These are phyloP conservation scores for Capronia epimyces DNA, from an alignment of 2,329 filamentous ascomycete genomes.

Conservation along the genomic window DNA sequence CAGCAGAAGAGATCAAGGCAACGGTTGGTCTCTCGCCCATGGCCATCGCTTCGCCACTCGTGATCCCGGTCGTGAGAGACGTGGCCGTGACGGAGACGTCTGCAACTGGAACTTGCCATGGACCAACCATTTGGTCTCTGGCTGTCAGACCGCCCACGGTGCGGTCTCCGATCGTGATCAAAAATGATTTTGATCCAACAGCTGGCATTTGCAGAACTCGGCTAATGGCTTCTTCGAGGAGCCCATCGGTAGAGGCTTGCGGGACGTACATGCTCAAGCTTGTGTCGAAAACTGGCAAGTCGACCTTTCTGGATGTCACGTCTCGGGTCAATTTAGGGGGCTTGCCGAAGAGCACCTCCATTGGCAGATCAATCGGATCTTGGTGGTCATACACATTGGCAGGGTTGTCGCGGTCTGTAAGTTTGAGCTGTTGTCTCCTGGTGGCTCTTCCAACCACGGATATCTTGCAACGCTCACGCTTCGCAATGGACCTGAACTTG, in stretches of 20 bases:
- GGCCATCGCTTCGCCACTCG: conserved; percentile 90
- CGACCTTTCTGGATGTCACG: conserved; percentile 64
- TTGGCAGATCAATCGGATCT: conserved; percentile 79
- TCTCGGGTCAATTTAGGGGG: conserved; percentile 73
- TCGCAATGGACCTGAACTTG: conserved; percentile 60
- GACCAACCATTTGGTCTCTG: conserved; percentile 91
- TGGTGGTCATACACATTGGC: conserved; percentile 59
- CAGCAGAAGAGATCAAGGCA: conserved; percentile 80
- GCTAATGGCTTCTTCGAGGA: conserved; percentile 66
- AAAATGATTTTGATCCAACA: conserved; percentile 93
- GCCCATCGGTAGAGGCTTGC: conserved; percentile 46
- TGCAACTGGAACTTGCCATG: conserved; percentile 90
- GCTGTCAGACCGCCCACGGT: conserved; percentile 84
- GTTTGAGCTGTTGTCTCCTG: conserved; percentile 66
- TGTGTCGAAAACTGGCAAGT: conserved; percentile 67
- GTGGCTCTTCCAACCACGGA: conserved; percentile 81
- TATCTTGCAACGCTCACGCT: conserved; percentile 84
- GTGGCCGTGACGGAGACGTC: conserved; percentile 91
- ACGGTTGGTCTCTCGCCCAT: conserved; percentile 91
- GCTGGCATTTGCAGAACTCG: conserved; percentile 78
- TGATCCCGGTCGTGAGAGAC: conserved; percentile 65
- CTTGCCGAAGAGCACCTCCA: conserved; percentile 83
- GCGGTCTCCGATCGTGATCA: conserved; percentile 93
- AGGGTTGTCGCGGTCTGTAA: conserved; percentile 65
- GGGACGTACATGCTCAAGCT: conserved; percentile 63